These are phyloP conservation scores for Quercus engelmannii DNA, from an alignment of 306 rosid species.

Conservation along the genomic window DNA sequence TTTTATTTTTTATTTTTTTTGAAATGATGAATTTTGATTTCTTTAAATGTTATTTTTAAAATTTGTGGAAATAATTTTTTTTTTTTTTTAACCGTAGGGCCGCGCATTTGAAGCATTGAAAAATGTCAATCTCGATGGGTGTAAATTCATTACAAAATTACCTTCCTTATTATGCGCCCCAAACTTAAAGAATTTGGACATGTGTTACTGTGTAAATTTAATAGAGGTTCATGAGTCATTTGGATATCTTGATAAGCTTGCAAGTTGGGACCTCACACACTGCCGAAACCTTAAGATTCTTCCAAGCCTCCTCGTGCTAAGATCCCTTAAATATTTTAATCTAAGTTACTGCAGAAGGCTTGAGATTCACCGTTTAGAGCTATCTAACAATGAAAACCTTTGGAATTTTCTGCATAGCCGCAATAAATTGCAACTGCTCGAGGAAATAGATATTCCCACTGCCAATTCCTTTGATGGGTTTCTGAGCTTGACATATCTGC, in stretches of 20 bases:
- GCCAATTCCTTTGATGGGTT: no score
- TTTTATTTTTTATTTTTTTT: background rate
- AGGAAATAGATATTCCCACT: no score
- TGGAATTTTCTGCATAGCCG: no score
- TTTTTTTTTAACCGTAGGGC: background rate
- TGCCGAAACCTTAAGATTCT: no score
- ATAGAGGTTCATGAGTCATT: no score
- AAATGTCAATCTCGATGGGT: background rate
- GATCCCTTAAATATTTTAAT: no score
- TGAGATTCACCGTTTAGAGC: fast-evolving
- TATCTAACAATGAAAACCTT: no score
- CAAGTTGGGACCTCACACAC: fast-evolving
- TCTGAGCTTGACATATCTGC: fast-evolving
- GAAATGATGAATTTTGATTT: background rate
- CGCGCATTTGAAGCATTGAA: background rate
- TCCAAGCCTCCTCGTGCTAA: no score
- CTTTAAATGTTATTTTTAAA: background rate
- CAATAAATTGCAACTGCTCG: no score
- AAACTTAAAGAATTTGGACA: no score
- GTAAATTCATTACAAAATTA: background rate
- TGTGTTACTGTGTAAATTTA: fast-evolving
- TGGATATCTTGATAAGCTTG: no score
- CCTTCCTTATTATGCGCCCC: background rate
- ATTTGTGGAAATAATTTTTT: background rate
- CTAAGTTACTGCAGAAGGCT: no score